A percentile compares a stretch with the other conserved stretches of the same genome.
These are phyloP conservation scores for Zygoascus hellenicus DNA, from an alignment of 1,139 yeast genomes.

Conservation along the genomic window DNA sequence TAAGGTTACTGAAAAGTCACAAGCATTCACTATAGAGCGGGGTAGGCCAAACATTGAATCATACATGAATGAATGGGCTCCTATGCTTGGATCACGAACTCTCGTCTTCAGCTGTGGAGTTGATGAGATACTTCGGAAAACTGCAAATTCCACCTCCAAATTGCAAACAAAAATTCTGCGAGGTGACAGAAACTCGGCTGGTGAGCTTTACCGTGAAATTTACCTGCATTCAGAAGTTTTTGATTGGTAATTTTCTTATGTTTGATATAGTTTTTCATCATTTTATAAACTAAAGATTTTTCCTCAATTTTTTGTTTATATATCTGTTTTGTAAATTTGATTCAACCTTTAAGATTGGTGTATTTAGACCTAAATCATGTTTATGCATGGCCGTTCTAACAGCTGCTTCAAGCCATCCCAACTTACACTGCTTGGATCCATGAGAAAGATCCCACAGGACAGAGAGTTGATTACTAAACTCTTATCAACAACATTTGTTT, in stretches of 20 bases:
- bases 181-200: constrained; percentile 18
- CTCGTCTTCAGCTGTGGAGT: constrained; percentile 51
- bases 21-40: constrained; percentile 9
- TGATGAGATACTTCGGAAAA: constrained; percentile 40
- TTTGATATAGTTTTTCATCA: no score
- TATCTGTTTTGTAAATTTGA: no score
- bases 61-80: constrained; percentile 17
- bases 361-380: no score
- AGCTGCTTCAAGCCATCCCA: no score
- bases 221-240: constrained; percentile 55
- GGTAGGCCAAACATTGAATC: constrained; percentile 37
- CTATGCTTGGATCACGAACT: constrained; percentile 37
- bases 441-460: background rate
- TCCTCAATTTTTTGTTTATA: no score
- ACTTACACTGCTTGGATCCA: no score
- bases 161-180: constrained; percentile 32
- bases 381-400: no score
- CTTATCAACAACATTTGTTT: constrained; percentile 4
- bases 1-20: background rate
- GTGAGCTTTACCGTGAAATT: constrained; percentile 39
- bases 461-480: background rate
- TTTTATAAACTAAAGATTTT: no score
- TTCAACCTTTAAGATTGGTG: no score
- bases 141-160: constrained; percentile 42
- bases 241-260: constrained; percentile 49